These are phyloP conservation scores for Yamagishiella unicocca DNA, from an alignment of 139 green algal genomes.

Conservation along the genomic window DNA sequence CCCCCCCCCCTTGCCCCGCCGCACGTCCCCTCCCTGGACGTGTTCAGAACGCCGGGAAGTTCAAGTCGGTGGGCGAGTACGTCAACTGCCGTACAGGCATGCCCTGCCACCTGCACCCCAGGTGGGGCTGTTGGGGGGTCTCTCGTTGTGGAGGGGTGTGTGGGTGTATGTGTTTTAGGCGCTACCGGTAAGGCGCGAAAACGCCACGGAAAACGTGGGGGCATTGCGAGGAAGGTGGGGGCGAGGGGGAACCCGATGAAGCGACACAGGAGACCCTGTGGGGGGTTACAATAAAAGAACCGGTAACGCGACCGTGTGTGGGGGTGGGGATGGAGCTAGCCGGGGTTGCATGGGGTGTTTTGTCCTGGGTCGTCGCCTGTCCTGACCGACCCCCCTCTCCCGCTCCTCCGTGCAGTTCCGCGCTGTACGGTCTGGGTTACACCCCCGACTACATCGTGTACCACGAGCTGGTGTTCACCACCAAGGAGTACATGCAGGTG, in stretches of 20 bases:
- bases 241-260: not conserved
- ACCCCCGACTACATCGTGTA: constrained; percentile 98
- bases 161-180: no score
- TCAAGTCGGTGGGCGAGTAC: constrained; percentile 94
- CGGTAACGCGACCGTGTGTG: no score
- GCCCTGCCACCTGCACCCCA: constrained; percentile 47
- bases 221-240: no score
- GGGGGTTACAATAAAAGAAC: no score
- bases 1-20: not conserved
- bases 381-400: not conserved
- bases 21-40: not conserved
- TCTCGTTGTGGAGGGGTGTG: no score
- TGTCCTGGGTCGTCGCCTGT: not conserved
- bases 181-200: no score
- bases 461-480: constrained; percentile 97
- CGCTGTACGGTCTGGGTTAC: constrained; percentile 96
- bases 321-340: no score
- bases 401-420: constrained; percentile 58
- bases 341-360: no score
- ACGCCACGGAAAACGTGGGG: no score
- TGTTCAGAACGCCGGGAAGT: constrained; percentile 87
- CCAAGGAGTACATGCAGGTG: constrained; percentile 97
- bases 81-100: constrained; percentile 84
- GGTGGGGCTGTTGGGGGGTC: constrained; percentile 6
- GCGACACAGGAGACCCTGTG: no score